phyloP scores from a whole-genome alignment of 148 eudicot species.

The Arbutus unedo region DNA sequence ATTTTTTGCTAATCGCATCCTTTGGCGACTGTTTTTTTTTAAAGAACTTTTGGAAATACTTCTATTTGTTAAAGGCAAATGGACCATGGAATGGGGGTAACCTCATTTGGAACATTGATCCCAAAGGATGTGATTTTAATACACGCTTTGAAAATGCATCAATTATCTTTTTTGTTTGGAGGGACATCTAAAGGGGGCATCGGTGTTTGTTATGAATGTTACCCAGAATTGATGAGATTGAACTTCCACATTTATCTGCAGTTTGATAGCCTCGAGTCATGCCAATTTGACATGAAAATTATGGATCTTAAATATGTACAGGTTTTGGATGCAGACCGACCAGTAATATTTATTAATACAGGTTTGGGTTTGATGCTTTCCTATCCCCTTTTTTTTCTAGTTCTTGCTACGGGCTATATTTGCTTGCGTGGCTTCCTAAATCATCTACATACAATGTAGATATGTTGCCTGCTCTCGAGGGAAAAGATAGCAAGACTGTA shows the following conservation, averaged over 20 bases:
- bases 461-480: constrained; percentile 73
- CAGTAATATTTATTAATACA: constrained; percentile 88
- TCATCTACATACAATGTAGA: constrained; percentile 38
- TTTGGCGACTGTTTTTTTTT: neutral
- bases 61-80: neutral
- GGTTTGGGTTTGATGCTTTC: constrained; percentile 40
- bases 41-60: neutral
- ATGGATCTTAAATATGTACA: constrained; percentile 23
- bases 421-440: constrained; percentile 20
- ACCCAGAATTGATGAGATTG: constrained; percentile 2
- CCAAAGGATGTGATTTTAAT: too few relatives aligned
- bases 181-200: neutral
- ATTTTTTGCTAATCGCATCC: neutral
- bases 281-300: constrained; percentile 3
- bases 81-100: neutral
- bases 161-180: neutral
- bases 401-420: neutral
- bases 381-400: neutral
- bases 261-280: neutral
- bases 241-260: neutral
- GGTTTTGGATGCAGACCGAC: constrained; percentile 65
- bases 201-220: neutral
- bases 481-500: constrained; percentile 61
- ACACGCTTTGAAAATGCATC: neutral
- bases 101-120: neutral